A percentile compares a stretch with the other conserved stretches of the same genome.
These are phyloP conservation scores for Ophiorrhiza pumila DNA, from an alignment of 257 asterid genomes.

Conservation along the genomic window DNA sequence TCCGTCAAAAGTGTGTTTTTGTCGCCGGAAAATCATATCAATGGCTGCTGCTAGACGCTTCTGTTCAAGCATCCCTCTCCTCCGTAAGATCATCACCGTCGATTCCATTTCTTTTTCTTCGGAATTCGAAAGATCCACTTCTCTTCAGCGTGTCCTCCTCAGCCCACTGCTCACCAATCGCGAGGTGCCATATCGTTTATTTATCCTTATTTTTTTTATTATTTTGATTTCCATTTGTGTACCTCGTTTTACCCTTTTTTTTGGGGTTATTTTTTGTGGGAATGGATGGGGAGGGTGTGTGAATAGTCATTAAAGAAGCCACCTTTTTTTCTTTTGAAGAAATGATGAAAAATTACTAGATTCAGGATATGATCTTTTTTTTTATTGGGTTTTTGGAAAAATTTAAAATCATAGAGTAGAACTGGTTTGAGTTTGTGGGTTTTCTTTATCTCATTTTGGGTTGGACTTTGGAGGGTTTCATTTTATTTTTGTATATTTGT, in stretches of 20 bases:
- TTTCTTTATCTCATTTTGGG: background rate
- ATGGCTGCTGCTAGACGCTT: constrained; percentile 72
- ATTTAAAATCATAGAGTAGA: background rate
- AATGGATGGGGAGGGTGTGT: too few species aligned
- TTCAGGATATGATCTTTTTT: background rate
- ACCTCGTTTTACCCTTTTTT: background rate
- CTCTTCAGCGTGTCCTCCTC: constrained; percentile 31
- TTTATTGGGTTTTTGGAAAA: background rate
- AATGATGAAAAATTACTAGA: background rate
- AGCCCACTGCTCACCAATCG: constrained; percentile 32
- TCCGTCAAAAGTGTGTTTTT: background rate
- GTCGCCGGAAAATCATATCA: constrained; percentile 31
- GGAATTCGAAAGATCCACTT: constrained; percentile 46
- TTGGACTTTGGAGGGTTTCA: background rate
- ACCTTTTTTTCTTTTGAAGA: background rate
- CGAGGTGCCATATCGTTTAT: constrained; percentile 34
- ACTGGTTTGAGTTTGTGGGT: background rate
- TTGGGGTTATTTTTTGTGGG: too few species aligned
- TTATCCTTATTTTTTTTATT: background rate
- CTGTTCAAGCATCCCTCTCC: constrained; percentile 54
- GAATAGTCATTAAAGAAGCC: background rate
- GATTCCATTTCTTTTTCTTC: constrained; percentile 27
- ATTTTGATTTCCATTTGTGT: background rate
- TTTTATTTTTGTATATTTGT: background rate
- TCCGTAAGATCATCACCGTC: constrained; percentile 46